A percentile compares a stretch with the other conserved stretches of the same genome.
These are phyloP conservation scores for Cercospora sp. DNA, from an alignment of 2,329 filamentous ascomycete species.

Conservation along the genomic window DNA sequence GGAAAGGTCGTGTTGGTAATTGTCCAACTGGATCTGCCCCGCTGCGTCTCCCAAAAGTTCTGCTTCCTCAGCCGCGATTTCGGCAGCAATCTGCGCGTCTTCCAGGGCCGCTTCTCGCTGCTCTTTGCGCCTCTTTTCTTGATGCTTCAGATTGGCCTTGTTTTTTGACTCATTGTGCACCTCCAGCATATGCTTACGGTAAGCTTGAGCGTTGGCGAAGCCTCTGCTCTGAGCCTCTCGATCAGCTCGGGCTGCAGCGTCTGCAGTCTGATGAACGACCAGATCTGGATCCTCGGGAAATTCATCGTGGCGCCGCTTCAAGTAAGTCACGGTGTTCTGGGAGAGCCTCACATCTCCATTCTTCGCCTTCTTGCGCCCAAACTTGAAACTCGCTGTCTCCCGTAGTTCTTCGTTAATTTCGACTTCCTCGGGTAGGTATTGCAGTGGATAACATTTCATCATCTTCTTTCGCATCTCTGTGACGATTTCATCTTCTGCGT, in stretches of 20 bases:
- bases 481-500: conserved; percentile 48
- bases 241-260: conserved; percentile 16
- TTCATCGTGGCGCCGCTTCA: conserved; percentile 8
- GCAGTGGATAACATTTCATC: conserved; percentile 45
- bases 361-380: conserved; percentile 10
- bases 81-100: conserved; percentile 6
- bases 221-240: conserved; percentile 16
- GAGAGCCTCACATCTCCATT: conserved; percentile 3
- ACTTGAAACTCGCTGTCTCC: conserved; percentile 13
- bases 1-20: conserved; percentile 26
- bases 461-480: conserved; percentile 53
- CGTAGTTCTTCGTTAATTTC: conserved; percentile 40
- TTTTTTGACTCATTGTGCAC: conserved; percentile 1
- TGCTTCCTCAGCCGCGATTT: conserved; percentile 9
- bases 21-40: conserved; percentile 27
- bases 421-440: conserved; percentile 48
- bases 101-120: neutral
- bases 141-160: neutral
- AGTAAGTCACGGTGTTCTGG: neutral
- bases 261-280: conserved; percentile 17
- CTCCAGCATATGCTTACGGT: conserved; percentile 14
- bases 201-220: conserved; percentile 15
- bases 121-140: conserved; percentile 5
- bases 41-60: conserved; percentile 13
- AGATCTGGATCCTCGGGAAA: conserved; percentile 8